Conservation (phyloP, 2,329 filamentous ascomycete species). For the Rutstroemia sp. region DNA sequence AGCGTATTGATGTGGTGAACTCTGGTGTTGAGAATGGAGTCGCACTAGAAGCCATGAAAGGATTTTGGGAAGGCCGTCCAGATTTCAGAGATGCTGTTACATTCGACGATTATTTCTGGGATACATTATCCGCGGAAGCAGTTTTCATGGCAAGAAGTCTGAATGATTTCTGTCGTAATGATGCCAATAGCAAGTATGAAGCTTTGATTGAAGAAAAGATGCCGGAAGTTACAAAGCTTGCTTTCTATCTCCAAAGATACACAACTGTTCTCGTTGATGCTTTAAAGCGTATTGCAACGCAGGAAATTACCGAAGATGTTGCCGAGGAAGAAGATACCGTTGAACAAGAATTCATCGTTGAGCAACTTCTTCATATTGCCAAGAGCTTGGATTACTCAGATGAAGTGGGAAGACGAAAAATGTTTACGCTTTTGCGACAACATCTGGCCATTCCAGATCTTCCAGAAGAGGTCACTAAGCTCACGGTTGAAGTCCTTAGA, state of each 20-base stretch:
- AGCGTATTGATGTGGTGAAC: constrained; percentile 89
- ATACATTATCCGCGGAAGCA: constrained; percentile 74
- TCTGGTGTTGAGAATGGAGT: constrained; percentile 86
- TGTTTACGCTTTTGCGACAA: constrained; percentile 86
- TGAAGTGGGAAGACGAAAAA: constrained; percentile 88
- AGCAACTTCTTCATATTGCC: constrained; percentile 89
- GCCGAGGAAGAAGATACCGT: constrained; percentile 75
- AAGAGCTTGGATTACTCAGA: constrained; percentile 95
- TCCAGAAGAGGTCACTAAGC: constrained; percentile 86
- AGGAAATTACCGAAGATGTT: constrained; percentile 43
- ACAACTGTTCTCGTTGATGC: constrained; percentile 61
- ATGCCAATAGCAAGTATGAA: constrained; percentile 68
- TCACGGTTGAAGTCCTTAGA: constrained; percentile 74
- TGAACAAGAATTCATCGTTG: constrained; percentile 90
- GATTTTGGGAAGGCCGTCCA: constrained; percentile 90
- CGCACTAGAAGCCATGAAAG: constrained; percentile 86
- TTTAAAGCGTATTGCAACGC: constrained; percentile 47
- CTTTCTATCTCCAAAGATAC: constrained; percentile 78
- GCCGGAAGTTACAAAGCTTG: constrained; percentile 86
- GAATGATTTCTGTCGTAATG: constrained; percentile 81
- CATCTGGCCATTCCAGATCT: constrained; percentile 78
- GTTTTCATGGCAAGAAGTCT: constrained; percentile 88
- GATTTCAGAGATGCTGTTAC: constrained; percentile 68
- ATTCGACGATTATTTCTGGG: constrained; percentile 72
- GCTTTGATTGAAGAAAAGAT: constrained; percentile 83